A percentile compares a stretch with the other conserved stretches of the same genome.
Conservation (phyloP, 441 rosid genomes). For the Eruca vesicaria region DNA sequence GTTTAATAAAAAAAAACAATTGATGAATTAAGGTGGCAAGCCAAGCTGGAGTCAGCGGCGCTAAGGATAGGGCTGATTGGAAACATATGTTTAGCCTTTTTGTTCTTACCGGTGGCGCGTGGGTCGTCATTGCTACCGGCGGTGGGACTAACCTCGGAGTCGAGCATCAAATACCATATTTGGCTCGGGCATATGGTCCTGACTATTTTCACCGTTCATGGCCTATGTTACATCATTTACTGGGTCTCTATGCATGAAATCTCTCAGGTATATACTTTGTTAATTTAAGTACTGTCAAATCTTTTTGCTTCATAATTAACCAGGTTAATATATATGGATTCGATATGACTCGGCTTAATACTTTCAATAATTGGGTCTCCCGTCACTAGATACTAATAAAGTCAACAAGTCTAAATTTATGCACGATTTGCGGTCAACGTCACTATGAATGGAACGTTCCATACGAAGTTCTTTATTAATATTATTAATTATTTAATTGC, state of each 20-base stretch:
- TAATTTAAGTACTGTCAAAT: neutral
- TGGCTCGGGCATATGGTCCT: constrained; percentile 68
- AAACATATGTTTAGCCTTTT: constrained; percentile 48
- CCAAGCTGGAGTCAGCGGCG: constrained; percentile 33
- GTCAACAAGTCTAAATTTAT: neutral
- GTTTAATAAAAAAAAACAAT: too few species aligned
- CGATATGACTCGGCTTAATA: constrained; percentile 1
- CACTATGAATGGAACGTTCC: constrained; percentile 13
- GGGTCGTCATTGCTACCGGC: constrained; percentile 59
- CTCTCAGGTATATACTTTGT: neutral
- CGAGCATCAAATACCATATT: constrained; percentile 66
- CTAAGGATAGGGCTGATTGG: constrained; percentile 47
- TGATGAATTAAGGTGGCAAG: constrained; percentile 47
- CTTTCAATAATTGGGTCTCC: neutral
- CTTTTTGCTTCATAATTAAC: neutral
- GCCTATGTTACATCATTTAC: constrained; percentile 41
- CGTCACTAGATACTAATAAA: neutral
- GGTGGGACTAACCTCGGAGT: constrained; percentile 61
- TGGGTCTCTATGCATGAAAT: constrained; percentile 39
- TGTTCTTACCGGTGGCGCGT: constrained; percentile 64
- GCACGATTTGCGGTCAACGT: neutral
- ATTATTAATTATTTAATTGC: too few species aligned
- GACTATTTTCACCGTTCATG: constrained; percentile 53
- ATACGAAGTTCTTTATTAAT: neutral
- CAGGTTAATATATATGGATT: neutral